Base-by-base conservation (phyloP, 306 rosid species). In the Chamaecrista fasciculata region DNA sequence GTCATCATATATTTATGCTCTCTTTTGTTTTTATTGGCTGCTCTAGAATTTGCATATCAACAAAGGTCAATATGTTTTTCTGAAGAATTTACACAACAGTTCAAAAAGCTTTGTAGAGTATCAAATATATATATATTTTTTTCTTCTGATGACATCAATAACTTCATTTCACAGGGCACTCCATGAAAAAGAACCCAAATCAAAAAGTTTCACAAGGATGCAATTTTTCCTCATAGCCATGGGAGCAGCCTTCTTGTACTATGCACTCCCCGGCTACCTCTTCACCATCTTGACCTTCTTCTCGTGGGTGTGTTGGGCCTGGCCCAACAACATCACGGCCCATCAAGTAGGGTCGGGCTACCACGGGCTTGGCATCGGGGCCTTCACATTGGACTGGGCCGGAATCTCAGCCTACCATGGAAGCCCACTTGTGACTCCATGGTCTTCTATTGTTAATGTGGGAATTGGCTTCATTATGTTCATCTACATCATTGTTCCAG, bases 401-500 rank as follows among this genome's bases (percentile, higher is more conserved):
- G 99, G 99, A 33, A 95, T 95, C 69, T 85, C 92, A 11, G 99
- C 99, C 69, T 95, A 95, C 61, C 99, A 91, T 57, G 99, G 99
- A 43, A 95, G 97, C 78, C 99, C 99, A 3, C 89, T 95, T 26
- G 96, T 95, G 37, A 26, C 96, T 11, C 97, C 99, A 42, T 95
- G 96, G 96, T 51, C 84, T 72, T 91, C 97, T 66, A 91, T 95
- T 77, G 83, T 91, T 78, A 95, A 95, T 31, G 91, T 95, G 23
- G 99, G 92, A 16, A 66, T 87, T 70, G 99, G 99, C 71, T 95
- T 95, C 62, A 66, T 91, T 72, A 89, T 91, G 89, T 95, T 95
- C 85, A 72, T 95, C 81, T 95, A 95, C 76, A 83, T 95, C 23
- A 81, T 95, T 65, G 84, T 95, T 26, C 99, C 99, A 15, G 34